Evolutionary conservation across 345 rosid genomes (phyloP), one percentile per base, ranked within the genome.

Genomic region (Eucalyptus guilfoylei): DNA sequence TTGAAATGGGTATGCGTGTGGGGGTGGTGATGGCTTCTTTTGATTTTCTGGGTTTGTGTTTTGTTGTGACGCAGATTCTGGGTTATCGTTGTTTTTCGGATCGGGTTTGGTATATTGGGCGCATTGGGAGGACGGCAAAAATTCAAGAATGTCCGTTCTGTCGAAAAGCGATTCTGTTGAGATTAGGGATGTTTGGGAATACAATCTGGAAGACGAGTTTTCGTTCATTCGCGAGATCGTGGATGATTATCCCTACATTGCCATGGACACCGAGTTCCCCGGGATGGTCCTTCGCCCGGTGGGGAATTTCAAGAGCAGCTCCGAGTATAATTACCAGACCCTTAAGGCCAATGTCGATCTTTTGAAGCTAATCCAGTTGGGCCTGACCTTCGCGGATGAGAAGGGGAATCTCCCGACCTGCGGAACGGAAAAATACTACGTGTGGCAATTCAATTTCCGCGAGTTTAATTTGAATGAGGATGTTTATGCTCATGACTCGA

Each of bases 381-480:
- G 90, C 49, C 90, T 89, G 16, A 89, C 88, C 52, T 89, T 89
- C 8, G 40, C 90, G 1, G 90, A 89, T 40, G 90, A 85, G 17
- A 62, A 86, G 48, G 90, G 90, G 28, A 86, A 89, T 80, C 88
- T 89, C 49, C 90, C 90, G 10, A 89, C 90, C 12, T 89, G 90
- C 13, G 90, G 90, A 42, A 86, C 88, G 1, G 81, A 89, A 49
- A 85, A 89, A 49, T 64, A 89, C 69, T 89, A 58, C 28, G 80
- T 86, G 28, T 89, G 88, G 90, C 90, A 89, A 87, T 89, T 89
- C 50, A 89, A 89, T 89, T 89, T 89, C 88, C 90, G 86, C 5
- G 90, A 89, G 83, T 89, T 89, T 40, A 86, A 89, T 86, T 44
- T 64, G 45, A 37, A 89, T 23, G 62, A 42, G 90, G 90, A 86